Conservation (phyloP, 768 basidiomycete species). For the Coprinopsis sp. region DNA sequence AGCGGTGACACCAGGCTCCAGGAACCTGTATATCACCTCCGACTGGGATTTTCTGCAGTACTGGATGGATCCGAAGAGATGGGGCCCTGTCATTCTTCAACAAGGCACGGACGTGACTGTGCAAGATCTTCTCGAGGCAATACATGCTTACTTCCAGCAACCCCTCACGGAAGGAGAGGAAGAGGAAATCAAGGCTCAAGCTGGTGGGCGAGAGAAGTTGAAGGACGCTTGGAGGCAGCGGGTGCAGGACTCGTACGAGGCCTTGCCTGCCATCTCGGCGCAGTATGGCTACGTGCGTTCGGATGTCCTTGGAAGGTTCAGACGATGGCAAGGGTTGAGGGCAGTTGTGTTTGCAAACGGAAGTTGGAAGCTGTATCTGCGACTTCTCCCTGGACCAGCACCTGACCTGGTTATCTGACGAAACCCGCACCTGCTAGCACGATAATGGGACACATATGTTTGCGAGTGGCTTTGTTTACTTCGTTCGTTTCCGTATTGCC, state of each 20-base stretch:
- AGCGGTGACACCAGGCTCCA: constrained; percentile 27
- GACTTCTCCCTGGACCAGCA: constrained; percentile 34
- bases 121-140: constrained; percentile 42
- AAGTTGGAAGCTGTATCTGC: constrained; percentile 44
- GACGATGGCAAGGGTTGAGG: constrained; percentile 42
- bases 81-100: constrained; percentile 49
- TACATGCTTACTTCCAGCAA: constrained; percentile 44
- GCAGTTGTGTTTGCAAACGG: constrained; percentile 31
- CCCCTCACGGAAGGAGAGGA: constrained; percentile 35
- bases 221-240: constrained; percentile 27
- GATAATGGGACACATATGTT: neutral
- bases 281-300: constrained; percentile 40
- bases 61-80: constrained; percentile 40
- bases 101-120: constrained; percentile 32
- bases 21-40: constrained; percentile 33
- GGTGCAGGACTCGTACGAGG: constrained; percentile 32
- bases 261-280: constrained; percentile 33
- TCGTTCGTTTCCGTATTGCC: neutral
- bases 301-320: constrained; percentile 45
- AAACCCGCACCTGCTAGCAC: neutral
- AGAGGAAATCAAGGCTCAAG: constrained; percentile 18
- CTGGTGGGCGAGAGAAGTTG: constrained; percentile 22
- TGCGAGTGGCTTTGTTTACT: neutral
- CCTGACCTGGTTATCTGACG: constrained; percentile 11
- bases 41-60: constrained; percentile 33